These are phyloP conservation scores for Lactifluus volemus DNA, from an alignment of 768 basidiomycete species.

Conservation along the genomic window DNA sequence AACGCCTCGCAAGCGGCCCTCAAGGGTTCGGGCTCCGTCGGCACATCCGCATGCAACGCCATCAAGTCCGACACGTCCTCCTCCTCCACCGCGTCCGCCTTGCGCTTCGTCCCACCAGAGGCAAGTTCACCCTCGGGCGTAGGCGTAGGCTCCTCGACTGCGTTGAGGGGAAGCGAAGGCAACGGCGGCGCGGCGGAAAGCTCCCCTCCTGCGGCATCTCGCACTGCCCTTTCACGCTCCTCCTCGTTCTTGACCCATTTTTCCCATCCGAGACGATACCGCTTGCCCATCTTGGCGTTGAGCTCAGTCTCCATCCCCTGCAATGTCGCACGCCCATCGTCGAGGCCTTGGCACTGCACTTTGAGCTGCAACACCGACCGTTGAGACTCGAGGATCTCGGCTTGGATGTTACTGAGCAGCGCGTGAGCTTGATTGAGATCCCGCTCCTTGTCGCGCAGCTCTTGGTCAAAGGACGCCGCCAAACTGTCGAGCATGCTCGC, in stretches of 20 bases:
- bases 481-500: slow-evolving; percentile 80
- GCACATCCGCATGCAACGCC: slow-evolving; percentile 46
- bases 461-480: slow-evolving; percentile 84
- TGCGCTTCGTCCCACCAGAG: slow-evolving; percentile 34
- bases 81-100: slow-evolving; percentile 36
- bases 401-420: slow-evolving; percentile 75
- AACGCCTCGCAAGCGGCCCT: slow-evolving; percentile 49
- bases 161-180: slow-evolving; percentile 33
- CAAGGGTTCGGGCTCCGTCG: slow-evolving; percentile 47
- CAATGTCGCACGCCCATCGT: slow-evolving; percentile 49
- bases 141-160: slow-evolving; percentile 23
- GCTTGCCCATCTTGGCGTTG: slow-evolving; percentile 64
- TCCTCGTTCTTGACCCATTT: slow-evolving; percentile 89
- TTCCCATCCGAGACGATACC: slow-evolving; percentile 85
- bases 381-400: slow-evolving; percentile 83
- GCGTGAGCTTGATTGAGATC: slow-evolving; percentile 87
- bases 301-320: slow-evolving; percentile 58
- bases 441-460: slow-evolving; percentile 85
- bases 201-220: slow-evolving; percentile 52
- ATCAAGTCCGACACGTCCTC: slow-evolving; percentile 56
- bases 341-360: slow-evolving; percentile 55
- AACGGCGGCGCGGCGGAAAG: slow-evolving; percentile 28
- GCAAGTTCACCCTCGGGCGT: slow-evolving; percentile 6
- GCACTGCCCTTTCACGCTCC: slow-evolving; percentile 58
- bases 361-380: slow-evolving; percentile 64